Conservation (phyloP, 208 protist genomes). For the Phytomonas sp. region DNA sequence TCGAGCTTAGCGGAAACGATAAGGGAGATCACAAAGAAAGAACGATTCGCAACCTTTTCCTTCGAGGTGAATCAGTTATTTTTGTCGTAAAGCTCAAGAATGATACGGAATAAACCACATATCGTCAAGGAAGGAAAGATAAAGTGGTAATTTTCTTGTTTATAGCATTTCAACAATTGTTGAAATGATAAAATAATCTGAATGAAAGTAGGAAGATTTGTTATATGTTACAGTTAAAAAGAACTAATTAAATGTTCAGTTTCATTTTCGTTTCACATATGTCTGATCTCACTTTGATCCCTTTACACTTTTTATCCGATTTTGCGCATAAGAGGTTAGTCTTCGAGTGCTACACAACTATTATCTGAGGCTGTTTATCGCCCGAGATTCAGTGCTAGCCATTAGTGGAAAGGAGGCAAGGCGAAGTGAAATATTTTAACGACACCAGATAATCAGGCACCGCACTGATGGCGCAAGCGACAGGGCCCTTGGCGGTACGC, state of each 20-base stretch:
- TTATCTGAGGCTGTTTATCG: too few species aligned
- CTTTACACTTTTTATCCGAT: not conserved
- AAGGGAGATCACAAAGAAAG: conserved; percentile 96
- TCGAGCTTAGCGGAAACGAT: conserved; percentile 53
- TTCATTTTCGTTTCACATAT: not conserved
- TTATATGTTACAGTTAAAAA: not conserved
- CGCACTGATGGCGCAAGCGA: not conserved
- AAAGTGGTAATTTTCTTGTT: conserved; percentile 3
- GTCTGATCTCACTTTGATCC: not conserved
- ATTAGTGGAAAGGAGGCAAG: too few species aligned
- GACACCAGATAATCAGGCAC: too few species aligned
- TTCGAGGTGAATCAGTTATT: conserved; percentile 99
- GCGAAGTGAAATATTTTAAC: too few species aligned
- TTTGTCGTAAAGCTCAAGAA: conserved; percentile 93
- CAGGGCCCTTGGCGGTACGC: conserved; percentile 17
- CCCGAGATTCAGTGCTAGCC: too few species aligned
- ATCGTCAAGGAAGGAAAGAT: not conserved
- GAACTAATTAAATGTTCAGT: not conserved
- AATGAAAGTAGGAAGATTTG: not conserved
- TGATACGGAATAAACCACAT: not conserved
- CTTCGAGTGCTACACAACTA: too few species aligned
- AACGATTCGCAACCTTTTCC: conserved; percentile 97
- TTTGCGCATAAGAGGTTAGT: too few species aligned
- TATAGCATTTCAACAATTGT: not conserved
- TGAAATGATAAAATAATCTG: not conserved